Conservation (phyloP, 176 grass and related monocot genomes). For the Eremochloa ophiuroides region DNA sequence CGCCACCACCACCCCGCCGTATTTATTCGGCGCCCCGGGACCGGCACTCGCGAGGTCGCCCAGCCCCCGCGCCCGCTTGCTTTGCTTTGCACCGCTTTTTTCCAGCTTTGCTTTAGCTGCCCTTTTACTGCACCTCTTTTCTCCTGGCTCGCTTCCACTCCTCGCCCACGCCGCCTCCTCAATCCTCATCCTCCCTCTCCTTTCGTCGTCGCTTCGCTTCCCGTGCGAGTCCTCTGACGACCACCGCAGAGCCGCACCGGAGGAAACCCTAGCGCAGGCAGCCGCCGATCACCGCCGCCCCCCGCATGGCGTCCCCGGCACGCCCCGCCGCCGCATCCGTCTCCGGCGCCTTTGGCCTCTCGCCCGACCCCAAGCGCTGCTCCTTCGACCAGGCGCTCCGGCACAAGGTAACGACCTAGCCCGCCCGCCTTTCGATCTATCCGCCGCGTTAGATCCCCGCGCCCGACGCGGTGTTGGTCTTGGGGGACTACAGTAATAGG, state of each 20-base stretch:
- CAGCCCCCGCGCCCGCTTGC: no score
- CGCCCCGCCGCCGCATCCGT: constrained; percentile 32
- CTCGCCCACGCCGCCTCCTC: constrained; percentile 19
- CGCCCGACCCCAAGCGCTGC: constrained; percentile 44
- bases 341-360: constrained; percentile 47
- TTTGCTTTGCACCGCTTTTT: no score
- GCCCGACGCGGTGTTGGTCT: not conserved
- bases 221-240: not conserved
- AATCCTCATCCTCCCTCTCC: not conserved
- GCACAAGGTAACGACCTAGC: constrained; percentile 26
- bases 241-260: not conserved
- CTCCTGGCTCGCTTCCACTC: constrained; percentile 17
- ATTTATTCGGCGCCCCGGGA: no score
- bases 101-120: not conserved
- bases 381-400: constrained; percentile 48
- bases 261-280: constrained; percentile 31
- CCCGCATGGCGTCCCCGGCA: constrained; percentile 41
- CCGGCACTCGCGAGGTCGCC: no score
- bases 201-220: constrained; percentile 1
- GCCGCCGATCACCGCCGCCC: not conserved
- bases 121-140: constrained; percentile 27
- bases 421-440: not conserved
- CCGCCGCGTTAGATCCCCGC: not conserved
- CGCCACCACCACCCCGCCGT: no score
- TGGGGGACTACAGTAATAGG: not conserved